Percentiles rank a stretch among this genome's conserved stretches.
Conservation (phyloP, 2,329 filamentous ascomycete species). For the Ceratocystis variospora region DNA sequence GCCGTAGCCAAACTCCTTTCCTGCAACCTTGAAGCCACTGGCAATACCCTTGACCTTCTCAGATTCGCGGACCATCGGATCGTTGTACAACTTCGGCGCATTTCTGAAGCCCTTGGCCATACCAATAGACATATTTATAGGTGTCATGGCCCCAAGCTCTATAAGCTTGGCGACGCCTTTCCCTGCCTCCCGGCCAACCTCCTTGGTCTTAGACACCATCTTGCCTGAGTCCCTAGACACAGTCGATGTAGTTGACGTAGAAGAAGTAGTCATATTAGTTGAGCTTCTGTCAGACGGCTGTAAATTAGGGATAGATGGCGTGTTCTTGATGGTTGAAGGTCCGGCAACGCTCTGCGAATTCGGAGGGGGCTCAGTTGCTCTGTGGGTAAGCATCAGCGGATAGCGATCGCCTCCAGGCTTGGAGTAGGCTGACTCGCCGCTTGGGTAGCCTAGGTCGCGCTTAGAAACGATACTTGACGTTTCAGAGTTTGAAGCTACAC, state of each 20-base stretch:
- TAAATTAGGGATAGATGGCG: background rate
- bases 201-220: constrained; percentile 22
- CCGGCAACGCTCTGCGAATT: background rate
- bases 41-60: constrained; percentile 67
- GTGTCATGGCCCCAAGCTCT: constrained; percentile 60
- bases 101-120: constrained; percentile 81
- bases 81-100: constrained; percentile 70
- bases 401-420: background rate
- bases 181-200: constrained; percentile 29
- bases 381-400: background rate
- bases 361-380: background rate
- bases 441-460: background rate
- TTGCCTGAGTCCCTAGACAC: background rate
- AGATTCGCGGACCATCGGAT: constrained; percentile 62
- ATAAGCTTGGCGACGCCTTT: constrained; percentile 60
- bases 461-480: background rate
- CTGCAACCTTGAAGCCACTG: constrained; percentile 63
- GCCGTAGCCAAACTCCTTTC: constrained; percentile 63
- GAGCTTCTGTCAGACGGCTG: background rate
- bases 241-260: background rate
- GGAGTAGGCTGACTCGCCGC: background rate
- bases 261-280: background rate
- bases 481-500: background rate
- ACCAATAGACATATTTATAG: constrained; percentile 72
- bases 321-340: background rate